Evolutionary conservation across 129 eudicot species (phyloP).

Genomic region (Apium graveolens): DNA sequence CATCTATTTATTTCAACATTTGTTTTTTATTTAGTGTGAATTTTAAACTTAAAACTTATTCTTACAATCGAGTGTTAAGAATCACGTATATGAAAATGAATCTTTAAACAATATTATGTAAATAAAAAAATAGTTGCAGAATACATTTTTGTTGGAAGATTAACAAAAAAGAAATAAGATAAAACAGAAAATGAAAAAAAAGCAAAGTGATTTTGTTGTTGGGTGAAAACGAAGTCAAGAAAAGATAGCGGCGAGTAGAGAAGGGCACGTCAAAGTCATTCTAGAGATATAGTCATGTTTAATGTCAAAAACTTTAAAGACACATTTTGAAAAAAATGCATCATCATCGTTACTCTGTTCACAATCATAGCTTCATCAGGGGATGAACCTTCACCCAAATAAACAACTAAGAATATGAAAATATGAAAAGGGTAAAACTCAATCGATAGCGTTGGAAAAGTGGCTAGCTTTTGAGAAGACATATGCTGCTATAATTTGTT

Average conservation of each 20-base stretch:
- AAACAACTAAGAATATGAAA: background rate
- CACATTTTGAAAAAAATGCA: background rate
- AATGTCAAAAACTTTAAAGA: background rate
- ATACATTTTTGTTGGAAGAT: too few species aligned
- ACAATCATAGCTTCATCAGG: background rate
- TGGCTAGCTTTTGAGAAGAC: background rate
- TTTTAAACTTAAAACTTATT: too few species aligned
- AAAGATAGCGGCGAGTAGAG: background rate
- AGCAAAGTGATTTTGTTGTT: background rate
- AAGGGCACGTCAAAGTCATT: background rate
- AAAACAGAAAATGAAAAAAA: too few species aligned
- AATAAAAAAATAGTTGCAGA: too few species aligned
- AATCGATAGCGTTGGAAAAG: constrained; percentile 27
- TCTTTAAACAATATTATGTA: too few species aligned
- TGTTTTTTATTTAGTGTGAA: too few species aligned
- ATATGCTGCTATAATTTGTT: background rate
- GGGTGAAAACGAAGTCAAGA: background rate
- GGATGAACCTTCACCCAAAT: background rate
- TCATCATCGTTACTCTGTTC: background rate
- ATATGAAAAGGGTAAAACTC: constrained; percentile 30
- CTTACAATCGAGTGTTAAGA: too few species aligned
- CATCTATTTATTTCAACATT: too few species aligned
- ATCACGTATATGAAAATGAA: too few species aligned
- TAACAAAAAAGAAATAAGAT: too few species aligned
- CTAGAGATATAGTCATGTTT: background rate